phyloP scores from a whole-genome alignment of 306 rosid genomes.

The Cicer cuneatum region DNA sequence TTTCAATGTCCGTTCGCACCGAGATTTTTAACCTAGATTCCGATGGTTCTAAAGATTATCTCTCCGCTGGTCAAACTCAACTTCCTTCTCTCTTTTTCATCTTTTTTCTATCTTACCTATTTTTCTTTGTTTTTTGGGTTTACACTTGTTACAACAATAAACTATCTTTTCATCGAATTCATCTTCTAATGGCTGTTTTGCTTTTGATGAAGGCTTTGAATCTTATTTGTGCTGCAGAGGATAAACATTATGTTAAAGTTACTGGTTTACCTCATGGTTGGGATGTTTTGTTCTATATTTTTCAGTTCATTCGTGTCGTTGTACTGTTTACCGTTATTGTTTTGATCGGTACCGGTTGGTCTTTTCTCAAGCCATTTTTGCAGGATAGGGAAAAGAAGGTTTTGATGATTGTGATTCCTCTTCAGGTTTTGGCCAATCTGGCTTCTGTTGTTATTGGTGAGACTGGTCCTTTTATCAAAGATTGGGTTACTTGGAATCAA shows the following conservation, averaged over 20 bases:
- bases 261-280: conserved; percentile 94
- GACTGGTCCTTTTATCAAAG: conserved; percentile 90
- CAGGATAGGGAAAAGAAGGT: conserved; percentile 96
- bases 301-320: conserved; percentile 84
- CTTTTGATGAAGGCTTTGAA: conserved; percentile 76
- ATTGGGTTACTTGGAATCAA: conserved; percentile 97
- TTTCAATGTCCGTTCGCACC: conserved; percentile 77
- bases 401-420: conserved; percentile 93
- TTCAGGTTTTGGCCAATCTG: conserved; percentile 83
- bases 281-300: conserved; percentile 90
- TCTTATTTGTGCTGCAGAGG: conserved; percentile 86
- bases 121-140: conserved; percentile 67
- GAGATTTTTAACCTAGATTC: conserved; percentile 69
- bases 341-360: conserved; percentile 95
- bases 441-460: conserved; percentile 93
- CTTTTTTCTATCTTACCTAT: conserved; percentile 61
- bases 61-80: conserved; percentile 89
- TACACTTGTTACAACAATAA: conserved; percentile 55
- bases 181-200: conserved; percentile 69
- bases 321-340: conserved; percentile 80
- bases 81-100: conserved; percentile 71
- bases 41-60: conserved; percentile 65
- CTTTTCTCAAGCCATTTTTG: conserved; percentile 80
- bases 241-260: conserved; percentile 79
- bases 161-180: conserved; percentile 77